Evolutionary conservation across 192 early-diverging fungal species (phyloP), one percentile per base, ranked within the genome.

Genomic region (Mortierella alpina): DNA sequence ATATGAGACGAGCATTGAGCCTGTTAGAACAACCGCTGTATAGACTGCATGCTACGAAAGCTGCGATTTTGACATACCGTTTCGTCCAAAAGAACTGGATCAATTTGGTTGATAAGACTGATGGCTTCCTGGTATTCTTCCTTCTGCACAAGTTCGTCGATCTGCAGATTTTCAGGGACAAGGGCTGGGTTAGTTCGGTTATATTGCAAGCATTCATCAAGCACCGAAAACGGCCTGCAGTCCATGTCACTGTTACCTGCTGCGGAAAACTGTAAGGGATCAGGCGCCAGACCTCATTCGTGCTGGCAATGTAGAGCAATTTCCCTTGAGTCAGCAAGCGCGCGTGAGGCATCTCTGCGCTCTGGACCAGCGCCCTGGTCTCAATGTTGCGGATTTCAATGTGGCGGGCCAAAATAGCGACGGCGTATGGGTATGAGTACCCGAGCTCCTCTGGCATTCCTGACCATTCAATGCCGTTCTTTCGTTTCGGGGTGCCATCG

Each of bases 361-460:
- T 85, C 77, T 99, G 97, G 6, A 99, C 93, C 22, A 96, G 80
- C 4, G 90, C 90, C 57, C 92, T 91, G 0, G 95, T 93, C 53
- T 87, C 92, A 55, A 98, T 91, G 57, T 94, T 96, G 71, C 95
- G 89, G 15, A 99, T 93, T 74, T 97, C 95, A 1, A 99, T 89
- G 47, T 92, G 86, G 6, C 86, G 84, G 6, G 87, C 79, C 45
- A 92, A 66, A 45, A 94, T 88, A 8, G 87, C 93, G 66, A 94
- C 86, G 14, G 92, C 87, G 69, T 94, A 96, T 7, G 94, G 94
- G 41, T 88, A 77, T 5, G 88, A 92, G 55, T 86, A 91, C 9
- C 87, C 89, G 47, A 94, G 86, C 52, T 89, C 87, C 55, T 91
- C 87, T 18, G 88, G 90, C 4, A 76, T 73, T 31, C 87, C 88